These are phyloP conservation scores for Neurospora intermedia DNA, from an alignment of 495 filamentous ascomycete genomes.

Conservation along the genomic window DNA sequence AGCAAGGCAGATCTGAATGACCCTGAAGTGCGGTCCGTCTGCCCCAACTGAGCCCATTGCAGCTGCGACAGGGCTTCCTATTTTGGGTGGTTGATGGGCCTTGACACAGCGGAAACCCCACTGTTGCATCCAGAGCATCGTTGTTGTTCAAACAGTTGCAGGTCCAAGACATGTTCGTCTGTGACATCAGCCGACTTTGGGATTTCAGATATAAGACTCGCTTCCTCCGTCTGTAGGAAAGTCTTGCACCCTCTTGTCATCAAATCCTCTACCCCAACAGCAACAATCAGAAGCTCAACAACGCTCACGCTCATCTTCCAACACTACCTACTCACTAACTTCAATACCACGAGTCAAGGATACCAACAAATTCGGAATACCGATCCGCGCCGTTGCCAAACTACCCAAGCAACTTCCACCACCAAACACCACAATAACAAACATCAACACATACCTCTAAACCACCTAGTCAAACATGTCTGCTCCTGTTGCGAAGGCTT, in stretches of 20 bases:
- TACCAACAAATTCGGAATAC: background rate
- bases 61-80: background rate
- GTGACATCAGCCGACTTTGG: background rate
- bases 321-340: background rate
- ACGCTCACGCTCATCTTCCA: background rate
- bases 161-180: background rate
- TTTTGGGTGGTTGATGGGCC: background rate
- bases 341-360: background rate
- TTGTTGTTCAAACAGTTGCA: background rate
- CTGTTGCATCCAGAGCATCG: background rate
- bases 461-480: conserved; percentile 8
- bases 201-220: background rate
- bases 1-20: background rate
- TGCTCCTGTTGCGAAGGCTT: conserved; percentile 14
- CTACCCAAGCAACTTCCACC: background rate
- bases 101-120: background rate
- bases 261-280: background rate
- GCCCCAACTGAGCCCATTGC: background rate
- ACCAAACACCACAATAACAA: background rate
- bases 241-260: background rate
- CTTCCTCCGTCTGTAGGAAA: background rate
- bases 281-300: background rate
- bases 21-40: background rate
- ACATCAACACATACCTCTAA: background rate
- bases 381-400: background rate